Evolutionary conservation across 352 stramenopile species (phyloP), one percentile per base, ranked within the genome.

Genomic region (Phytopythium delawarense): DNA sequence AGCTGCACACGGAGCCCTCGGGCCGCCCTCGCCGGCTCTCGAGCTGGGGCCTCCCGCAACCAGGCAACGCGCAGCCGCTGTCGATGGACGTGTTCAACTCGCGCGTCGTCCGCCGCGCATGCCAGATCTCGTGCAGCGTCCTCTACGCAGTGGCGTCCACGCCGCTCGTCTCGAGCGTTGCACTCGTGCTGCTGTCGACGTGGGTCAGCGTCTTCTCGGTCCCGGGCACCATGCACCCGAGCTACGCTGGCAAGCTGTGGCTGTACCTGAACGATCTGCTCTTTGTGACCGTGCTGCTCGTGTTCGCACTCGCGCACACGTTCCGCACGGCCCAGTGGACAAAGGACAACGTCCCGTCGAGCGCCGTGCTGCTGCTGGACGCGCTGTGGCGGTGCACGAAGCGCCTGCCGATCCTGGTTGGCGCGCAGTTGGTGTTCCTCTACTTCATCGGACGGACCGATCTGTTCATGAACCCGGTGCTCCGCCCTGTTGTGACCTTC

Each of bases 11-110:
- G 16, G 80, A 89, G 56, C 77, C 80, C 7, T 88, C 82, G 53
- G 81, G 79, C 34, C 80, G 82, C 4, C 75, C 72, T 32, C 78
- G 80, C 0, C 76, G 80, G 7, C 59, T 90, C 25, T 92, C 84
- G 13, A 88, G 74, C 42, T 89, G 72, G 70, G 71, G 74, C 0
- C 55, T 89, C 11, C 81, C 81, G 0, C 79, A 76, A 32, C 78
- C 79, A 28, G 69, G 70, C 30, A 88, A 87, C 49, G 70, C 79
- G 28, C 66, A 78, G 48, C 65, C 78, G 21, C 62, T 89, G 18
- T 79, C 69, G 1, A 79, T 89, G 51, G 81, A 92, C 55, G 70
- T 91, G 46, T 84, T 91, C 52, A 90, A 91, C 66, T 89, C 81
- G 42, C 72, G 75, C 16, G 77, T 89, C 21, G 81, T 90, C 57